These are phyloP conservation scores for Lasiodiplodia sp. DNA, from an alignment of 2,329 filamentous ascomycete species.

Conservation along the genomic window DNA sequence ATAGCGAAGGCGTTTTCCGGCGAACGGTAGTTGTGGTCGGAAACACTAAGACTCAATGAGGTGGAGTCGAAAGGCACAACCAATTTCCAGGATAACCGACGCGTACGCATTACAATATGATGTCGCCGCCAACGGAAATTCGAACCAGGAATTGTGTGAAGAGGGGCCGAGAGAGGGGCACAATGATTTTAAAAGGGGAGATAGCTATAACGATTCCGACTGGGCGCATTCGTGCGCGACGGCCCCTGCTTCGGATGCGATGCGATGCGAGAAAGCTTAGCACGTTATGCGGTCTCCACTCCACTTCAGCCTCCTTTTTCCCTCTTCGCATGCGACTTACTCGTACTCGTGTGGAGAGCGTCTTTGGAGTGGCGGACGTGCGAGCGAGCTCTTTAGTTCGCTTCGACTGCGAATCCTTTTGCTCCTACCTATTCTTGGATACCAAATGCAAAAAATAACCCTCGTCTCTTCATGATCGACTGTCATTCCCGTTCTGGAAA, in stretches of 20 bases:
- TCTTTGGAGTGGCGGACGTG: neutral
- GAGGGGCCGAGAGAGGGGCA: conserved; percentile 6
- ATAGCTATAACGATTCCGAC: neutral
- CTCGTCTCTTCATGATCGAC: neutral
- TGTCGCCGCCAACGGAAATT: neutral
- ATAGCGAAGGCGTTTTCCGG: conserved; percentile 27
- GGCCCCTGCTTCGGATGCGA: neutral
- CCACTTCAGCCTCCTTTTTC: neutral
- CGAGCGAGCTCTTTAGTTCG: neutral
- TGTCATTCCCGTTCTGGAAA: neutral
- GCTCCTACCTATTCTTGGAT: conserved; percentile 9
- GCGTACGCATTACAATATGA: neutral
- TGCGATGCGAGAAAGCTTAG: conserved; percentile 5
- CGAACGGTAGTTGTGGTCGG: neutral
- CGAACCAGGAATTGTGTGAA: neutral
- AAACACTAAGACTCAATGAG: neutral
- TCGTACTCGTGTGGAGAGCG: neutral
- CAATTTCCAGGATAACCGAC: neutral
- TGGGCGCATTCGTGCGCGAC: neutral
- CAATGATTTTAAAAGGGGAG: neutral
- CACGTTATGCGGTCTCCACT: neutral
- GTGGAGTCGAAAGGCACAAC: neutral
- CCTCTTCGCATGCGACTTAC: neutral
- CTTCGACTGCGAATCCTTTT: neutral
- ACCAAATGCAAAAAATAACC: conserved; percentile 15